A percentile compares a stretch with the other conserved stretches of the same genome.
Evolutionary conservation across 352 stramenopile species (phyloP).

Genomic region (Synura sp.): DNA sequence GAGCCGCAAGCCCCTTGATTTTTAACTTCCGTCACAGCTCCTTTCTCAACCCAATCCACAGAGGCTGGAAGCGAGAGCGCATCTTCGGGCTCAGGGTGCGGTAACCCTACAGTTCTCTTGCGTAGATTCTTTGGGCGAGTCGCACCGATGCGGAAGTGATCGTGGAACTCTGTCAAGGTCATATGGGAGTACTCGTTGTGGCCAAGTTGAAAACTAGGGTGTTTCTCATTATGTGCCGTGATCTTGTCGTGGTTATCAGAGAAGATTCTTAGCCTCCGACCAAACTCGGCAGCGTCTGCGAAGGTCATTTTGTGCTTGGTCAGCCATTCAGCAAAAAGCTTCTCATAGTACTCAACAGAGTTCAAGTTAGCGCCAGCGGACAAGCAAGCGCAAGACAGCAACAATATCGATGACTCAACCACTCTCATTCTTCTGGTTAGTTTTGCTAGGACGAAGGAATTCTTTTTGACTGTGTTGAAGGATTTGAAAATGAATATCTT

Average conservation of each 20-base stretch:
- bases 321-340: not conserved
- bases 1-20: slow-evolving; percentile 96
- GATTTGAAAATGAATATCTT: too few relatives aligned
- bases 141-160: slow-evolving; percentile 51
- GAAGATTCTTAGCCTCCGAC: slow-evolving; percentile 46
- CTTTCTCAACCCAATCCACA: slow-evolving; percentile 88
- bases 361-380: too few relatives aligned
- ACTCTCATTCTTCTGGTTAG: too few relatives aligned
- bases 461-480: too few relatives aligned
- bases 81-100: not conserved
- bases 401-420: too few relatives aligned
- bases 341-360: slow-evolving; percentile 27
- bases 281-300: not conserved
- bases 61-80: slow-evolving; percentile 55
- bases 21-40: slow-evolving; percentile 92
- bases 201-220: slow-evolving; percentile 60
- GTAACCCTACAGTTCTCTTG: too few relatives aligned
- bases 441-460: too few relatives aligned
- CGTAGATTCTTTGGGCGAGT: not conserved
- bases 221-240: slow-evolving; percentile 54
- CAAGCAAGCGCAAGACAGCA: too few relatives aligned
- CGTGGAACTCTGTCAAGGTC: slow-evolving; percentile 76
- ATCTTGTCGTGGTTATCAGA: slow-evolving; percentile 49
- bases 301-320: not conserved
- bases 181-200: slow-evolving; percentile 78